Conservation (phyloP, 208 protist genomes). For the Leptomonas seymouri region DNA sequence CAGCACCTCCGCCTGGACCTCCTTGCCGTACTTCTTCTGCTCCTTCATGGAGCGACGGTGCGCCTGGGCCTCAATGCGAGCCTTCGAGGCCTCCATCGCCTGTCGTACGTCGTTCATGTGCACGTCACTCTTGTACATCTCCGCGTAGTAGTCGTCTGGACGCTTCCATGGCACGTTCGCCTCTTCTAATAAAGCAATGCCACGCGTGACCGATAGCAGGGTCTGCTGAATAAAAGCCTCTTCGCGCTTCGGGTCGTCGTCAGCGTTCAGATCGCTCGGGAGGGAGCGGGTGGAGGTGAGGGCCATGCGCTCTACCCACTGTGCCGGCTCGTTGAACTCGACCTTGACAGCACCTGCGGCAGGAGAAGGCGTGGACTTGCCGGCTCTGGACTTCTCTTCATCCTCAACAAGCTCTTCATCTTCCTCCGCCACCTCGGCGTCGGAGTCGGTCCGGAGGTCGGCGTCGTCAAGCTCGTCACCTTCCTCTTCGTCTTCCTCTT, state of each 20-base stretch:
- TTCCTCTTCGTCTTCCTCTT: constrained; percentile 30
- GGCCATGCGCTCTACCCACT: constrained; percentile 93
- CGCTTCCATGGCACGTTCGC: constrained; percentile 85
- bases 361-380: constrained; percentile 3
- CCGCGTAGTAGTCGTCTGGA: constrained; percentile 95
- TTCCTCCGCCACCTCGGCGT: constrained; percentile 4
- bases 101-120: constrained; percentile 94
- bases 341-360: constrained; percentile 37
- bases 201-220: constrained; percentile 77
- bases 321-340: constrained; percentile 85
- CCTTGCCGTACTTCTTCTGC: constrained; percentile 96
- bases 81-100: constrained; percentile 86
- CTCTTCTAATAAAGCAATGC: constrained; percentile 76
- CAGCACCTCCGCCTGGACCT: constrained; percentile 94
- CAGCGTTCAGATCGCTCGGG: constrained; percentile 78
- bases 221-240: constrained; percentile 94
- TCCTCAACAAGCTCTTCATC: constrained; percentile 1
- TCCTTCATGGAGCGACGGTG: constrained; percentile 91
- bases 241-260: constrained; percentile 92
- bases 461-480: constrained; percentile 24
- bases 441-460: constrained; percentile 10
- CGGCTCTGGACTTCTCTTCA: not conserved
- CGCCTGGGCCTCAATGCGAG: constrained; percentile 78
- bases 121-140: constrained; percentile 96
- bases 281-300: constrained; percentile 84